These are phyloP conservation scores for Suhomyces chickasaworum DNA, from an alignment of 1,139 yeast species.

Conservation along the genomic window DNA sequence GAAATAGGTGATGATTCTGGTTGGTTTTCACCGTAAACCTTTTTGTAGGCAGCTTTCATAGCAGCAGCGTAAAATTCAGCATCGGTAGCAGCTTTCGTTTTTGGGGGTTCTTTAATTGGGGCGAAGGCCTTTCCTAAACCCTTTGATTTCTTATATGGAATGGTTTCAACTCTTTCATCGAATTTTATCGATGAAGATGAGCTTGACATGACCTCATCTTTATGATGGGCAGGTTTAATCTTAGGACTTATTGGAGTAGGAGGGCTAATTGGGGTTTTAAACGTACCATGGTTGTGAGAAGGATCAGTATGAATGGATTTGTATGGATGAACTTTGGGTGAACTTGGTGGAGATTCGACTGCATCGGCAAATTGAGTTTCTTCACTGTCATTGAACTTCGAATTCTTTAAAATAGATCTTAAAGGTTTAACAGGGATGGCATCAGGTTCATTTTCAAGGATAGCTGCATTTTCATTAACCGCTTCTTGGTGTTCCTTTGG, in stretches of 20 bases:
- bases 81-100: slow-evolving; percentile 11
- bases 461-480: slow-evolving; percentile 11
- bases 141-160: slow-evolving; percentile 22
- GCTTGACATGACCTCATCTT: slow-evolving; percentile 10
- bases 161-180: slow-evolving; percentile 43
- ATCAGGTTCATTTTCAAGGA: slow-evolving; percentile 6
- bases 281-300: slow-evolving; percentile 7
- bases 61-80: slow-evolving; percentile 39
- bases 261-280: slow-evolving; percentile 11
- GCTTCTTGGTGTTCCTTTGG: neutral
- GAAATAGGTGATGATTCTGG: slow-evolving; percentile 1
- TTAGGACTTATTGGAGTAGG: neutral
- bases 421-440: slow-evolving; percentile 24
- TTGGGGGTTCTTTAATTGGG: slow-evolving; percentile 8
- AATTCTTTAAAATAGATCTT: slow-evolving; percentile 39
- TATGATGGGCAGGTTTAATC: neutral
- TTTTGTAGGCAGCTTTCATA: slow-evolving; percentile 43
- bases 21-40: slow-evolving; percentile 36
- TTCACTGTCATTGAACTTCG: slow-evolving; percentile 16
- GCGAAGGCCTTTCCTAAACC: slow-evolving; percentile 8
- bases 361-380: slow-evolving; percentile 18
- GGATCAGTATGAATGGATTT: slow-evolving; percentile 11
- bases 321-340: slow-evolving; percentile 15
- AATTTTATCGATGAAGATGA: slow-evolving; percentile 41
- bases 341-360: neutral